These are phyloP conservation scores for Exophiala calicioides DNA, from an alignment of 2,329 filamentous ascomycete genomes.

Conservation along the genomic window DNA sequence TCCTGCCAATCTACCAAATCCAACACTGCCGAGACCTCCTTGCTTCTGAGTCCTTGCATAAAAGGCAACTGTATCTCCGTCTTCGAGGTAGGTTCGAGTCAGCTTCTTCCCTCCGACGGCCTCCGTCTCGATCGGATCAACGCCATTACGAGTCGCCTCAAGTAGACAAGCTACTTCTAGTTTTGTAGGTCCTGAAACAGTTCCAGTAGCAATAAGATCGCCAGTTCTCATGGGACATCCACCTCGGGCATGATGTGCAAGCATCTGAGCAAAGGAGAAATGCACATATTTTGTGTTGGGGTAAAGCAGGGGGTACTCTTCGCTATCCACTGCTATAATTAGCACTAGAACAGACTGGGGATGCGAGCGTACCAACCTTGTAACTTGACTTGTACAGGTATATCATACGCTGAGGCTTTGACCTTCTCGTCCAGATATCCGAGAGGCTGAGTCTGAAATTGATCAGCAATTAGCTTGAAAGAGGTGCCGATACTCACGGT, in stretches of 20 bases:
- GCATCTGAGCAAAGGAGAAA: constrained; percentile 80
- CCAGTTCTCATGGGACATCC: constrained; percentile 73
- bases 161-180: constrained; percentile 56
- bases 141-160: constrained; percentile 72
- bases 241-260: constrained; percentile 74
- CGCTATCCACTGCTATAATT: constrained; percentile 1
- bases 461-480: no score
- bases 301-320: not conserved
- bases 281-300: constrained; percentile 67
- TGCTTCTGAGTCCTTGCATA: no score
- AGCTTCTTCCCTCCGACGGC: constrained; percentile 62
- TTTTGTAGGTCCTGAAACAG: no score
- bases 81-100: constrained; percentile 69
- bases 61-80: constrained; percentile 70
- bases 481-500: no score
- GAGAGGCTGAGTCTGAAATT: constrained; percentile 54
- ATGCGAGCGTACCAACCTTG: constrained; percentile 48
- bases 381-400: constrained; percentile 67
- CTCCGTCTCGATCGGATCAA: constrained; percentile 67
- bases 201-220: constrained; percentile 75
- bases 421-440: constrained; percentile 65
- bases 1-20: no score
- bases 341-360: constrained; percentile 28
- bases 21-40: no score
- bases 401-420: constrained; percentile 64